Percentiles rank a stretch among this genome's conserved stretches.
phyloP scores from a whole-genome alignment of 2,329 filamentous ascomycete genomes.

The Fusarium keratoplasticum region DNA sequence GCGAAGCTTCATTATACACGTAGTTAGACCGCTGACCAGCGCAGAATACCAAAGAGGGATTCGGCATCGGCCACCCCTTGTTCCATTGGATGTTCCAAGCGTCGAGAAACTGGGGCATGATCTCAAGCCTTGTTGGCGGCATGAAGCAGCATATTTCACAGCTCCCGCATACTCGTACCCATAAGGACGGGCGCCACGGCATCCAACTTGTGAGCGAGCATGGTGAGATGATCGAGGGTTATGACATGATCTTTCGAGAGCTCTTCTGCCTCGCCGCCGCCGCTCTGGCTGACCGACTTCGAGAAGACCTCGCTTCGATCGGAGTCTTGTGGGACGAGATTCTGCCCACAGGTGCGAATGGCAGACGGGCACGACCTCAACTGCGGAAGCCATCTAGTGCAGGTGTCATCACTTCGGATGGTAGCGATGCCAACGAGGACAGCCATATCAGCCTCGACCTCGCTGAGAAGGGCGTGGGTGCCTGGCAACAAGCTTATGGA shows the following conservation, averaged over 20 bases:
- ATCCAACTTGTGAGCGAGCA: constrained; percentile 64
- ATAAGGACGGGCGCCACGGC: constrained; percentile 36
- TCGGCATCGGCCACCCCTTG: constrained; percentile 80
- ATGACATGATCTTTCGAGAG: constrained; percentile 82
- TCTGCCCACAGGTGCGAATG: constrained; percentile 68
- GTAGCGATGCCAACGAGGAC: constrained; percentile 25
- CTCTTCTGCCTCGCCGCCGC: constrained; percentile 84
- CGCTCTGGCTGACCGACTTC: constrained; percentile 76
- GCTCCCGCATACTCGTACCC: constrained; percentile 50
- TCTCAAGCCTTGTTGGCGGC: constrained; percentile 74
- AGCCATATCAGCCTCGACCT: constrained; percentile 47
- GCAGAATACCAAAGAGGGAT: constrained; percentile 72
- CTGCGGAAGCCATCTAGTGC: constrained; percentile 29
- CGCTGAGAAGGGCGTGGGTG: constrained; percentile 55
- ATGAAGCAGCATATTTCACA: constrained; percentile 79
- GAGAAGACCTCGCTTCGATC: constrained; percentile 70
- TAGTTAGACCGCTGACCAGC: constrained; percentile 24
- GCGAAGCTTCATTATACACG: constrained; percentile 5
- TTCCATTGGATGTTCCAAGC: constrained; percentile 91
- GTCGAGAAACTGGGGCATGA: constrained; percentile 79
- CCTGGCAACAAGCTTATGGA: constrained; percentile 59
- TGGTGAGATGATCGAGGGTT: constrained; percentile 72
- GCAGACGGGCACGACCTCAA: constrained; percentile 33
- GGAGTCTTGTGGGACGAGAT: constrained; percentile 83
- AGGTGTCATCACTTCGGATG: constrained; percentile 19